These are phyloP conservation scores for Rhizopogon vulgaris DNA, from an alignment of 768 basidiomycete species.

Conservation along the genomic window DNA sequence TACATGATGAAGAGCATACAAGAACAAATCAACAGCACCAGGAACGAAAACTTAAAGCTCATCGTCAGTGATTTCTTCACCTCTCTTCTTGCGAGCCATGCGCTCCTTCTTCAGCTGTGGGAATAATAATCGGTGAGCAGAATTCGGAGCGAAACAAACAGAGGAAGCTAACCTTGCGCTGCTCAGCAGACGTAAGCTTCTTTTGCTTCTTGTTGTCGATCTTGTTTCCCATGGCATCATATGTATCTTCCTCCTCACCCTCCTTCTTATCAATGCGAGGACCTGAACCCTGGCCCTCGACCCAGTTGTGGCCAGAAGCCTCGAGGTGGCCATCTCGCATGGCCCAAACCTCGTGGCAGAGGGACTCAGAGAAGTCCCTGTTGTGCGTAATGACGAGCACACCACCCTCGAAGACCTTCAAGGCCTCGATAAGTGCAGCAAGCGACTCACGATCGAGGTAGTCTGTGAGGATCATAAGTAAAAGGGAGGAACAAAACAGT, in stretches of 20 bases:
- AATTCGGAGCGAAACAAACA: not conserved
- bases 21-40: slow-evolving; percentile 1
- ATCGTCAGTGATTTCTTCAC: slow-evolving; percentile 72
- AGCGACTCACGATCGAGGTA: slow-evolving; percentile 99
- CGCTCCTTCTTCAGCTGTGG: slow-evolving; percentile 84
- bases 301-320: slow-evolving; percentile 99
- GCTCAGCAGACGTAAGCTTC: slow-evolving; percentile 79
- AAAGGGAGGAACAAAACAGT: not conserved
- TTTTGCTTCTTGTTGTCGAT: slow-evolving; percentile 78
- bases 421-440: slow-evolving; percentile 95
- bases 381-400: slow-evolving; percentile 97
- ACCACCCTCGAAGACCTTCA: slow-evolving; percentile 98
- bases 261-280: slow-evolving; percentile 91
- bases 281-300: slow-evolving; percentile 96
- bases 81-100: slow-evolving; percentile 83
- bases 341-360: slow-evolving; percentile 98
- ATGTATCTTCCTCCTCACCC: slow-evolving; percentile 85
- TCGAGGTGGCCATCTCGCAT: slow-evolving; percentile 96
- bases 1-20: slow-evolving; percentile 4
- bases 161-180: slow-evolving; percentile 56
- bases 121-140: slow-evolving; percentile 9
- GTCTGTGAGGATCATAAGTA: slow-evolving; percentile 39
- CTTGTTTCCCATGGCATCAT: slow-evolving; percentile 99
- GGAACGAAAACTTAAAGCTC: slow-evolving; percentile 28
- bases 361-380: slow-evolving; percentile 97